Conservation (phyloP, 169 alveolate species). For the Plasmodium adleri region DNA sequence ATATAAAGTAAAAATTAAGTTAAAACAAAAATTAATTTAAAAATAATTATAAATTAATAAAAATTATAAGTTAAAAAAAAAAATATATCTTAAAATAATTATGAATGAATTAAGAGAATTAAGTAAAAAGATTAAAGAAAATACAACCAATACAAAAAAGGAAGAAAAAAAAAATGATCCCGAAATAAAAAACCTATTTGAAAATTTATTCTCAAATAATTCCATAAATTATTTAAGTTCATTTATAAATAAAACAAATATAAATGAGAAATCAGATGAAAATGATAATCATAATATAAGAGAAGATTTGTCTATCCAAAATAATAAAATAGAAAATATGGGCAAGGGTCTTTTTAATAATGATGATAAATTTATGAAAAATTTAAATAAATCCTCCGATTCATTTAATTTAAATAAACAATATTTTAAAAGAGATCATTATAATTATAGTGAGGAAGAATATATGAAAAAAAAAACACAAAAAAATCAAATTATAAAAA, state of each 20-base stretch:
- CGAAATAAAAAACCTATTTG: slow-evolving; percentile 71
- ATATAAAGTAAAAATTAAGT: background rate
- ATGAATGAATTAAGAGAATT: slow-evolving; percentile 76
- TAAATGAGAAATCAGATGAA: slow-evolving; percentile 25
- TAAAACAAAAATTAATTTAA: background rate
- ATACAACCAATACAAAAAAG: slow-evolving; percentile 31
- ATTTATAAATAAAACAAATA: slow-evolving; percentile 42
- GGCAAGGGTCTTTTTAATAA: background rate
- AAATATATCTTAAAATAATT: slow-evolving; percentile 1
- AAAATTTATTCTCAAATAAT: slow-evolving; percentile 57
- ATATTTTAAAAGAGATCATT: background rate
- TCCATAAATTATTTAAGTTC: slow-evolving; percentile 72
- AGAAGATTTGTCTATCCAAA: background rate
- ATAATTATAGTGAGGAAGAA: slow-evolving; percentile 17
- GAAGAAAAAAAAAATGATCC: slow-evolving; percentile 68
- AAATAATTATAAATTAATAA: no score
- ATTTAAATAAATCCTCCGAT: slow-evolving; percentile 7
- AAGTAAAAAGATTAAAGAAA: slow-evolving; percentile 67
- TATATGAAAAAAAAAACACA: background rate
- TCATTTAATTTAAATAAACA: background rate
- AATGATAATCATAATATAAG: slow-evolving; percentile 3
- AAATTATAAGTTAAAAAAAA: background rate
- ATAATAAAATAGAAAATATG: slow-evolving; percentile 5
- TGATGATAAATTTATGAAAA: background rate
- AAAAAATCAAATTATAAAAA: slow-evolving; percentile 23